Evolutionary conservation across 106 monocot species (phyloP), one percentile per base, ranked within the genome.

Genomic region (Triglochin maritima): DNA sequence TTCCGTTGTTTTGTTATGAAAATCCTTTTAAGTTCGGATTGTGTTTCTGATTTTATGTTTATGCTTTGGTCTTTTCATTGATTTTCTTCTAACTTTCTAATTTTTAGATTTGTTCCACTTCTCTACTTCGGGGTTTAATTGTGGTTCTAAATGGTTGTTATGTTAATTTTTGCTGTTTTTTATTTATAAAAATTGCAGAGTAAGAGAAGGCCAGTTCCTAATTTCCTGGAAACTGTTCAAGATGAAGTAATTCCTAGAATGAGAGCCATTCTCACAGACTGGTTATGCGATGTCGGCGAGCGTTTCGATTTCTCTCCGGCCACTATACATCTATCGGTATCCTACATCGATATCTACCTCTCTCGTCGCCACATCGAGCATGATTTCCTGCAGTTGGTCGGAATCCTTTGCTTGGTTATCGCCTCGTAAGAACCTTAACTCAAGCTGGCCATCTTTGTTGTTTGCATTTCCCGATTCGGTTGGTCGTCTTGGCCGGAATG

Each of bases 271-370:
- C 73, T 88, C 64, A 79, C 88, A 43, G 92, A 88, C 76, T 93
- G 92, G 92, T 63, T 93, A 42, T 85, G 88, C 5, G 83, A 93
- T 71, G 89, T 89, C 17, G 79, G 86, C 0, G 86, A 83, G 69
- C 86, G 86, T 72, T 90, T 86, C 55, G 79, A 79, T 64, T 79
- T 89, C 47, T 76, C 76, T 2, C 74, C 85, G 1, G 74, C 81
- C 52, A 87, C 81, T 17, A 75, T 83, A 17, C 81, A 76, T 57
- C 78, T 83, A 54, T 73, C 81, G 2, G 55, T 87, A 0, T 78
- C 78, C 4, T 81, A 81, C 66, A 63, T 87, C 9, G 87, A 87
- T 60, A 53, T 78, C 43, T 87, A 77, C 44, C 77, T 87, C 16
- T 89, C 93, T 12, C 52, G 17, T 12, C 83, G 82, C 57, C 11